Conservation (phyloP, 768 basidiomycete genomes). For the Trametopsis cervina region DNA sequence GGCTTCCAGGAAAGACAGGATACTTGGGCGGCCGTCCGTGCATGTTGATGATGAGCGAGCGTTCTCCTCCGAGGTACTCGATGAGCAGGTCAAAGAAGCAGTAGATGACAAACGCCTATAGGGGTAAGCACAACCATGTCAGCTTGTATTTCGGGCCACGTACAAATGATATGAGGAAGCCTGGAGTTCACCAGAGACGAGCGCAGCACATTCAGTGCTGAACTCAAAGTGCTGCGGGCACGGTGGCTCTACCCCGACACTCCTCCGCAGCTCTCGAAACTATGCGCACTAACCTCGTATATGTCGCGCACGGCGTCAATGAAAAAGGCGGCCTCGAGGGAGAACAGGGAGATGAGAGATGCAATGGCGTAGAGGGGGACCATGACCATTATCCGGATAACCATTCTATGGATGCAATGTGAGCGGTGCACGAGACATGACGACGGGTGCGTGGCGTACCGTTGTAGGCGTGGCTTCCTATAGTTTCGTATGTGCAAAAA, state of each 20-base stretch:
- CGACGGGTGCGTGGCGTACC: slow-evolving; percentile 36
- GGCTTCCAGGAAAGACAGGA: slow-evolving; percentile 77
- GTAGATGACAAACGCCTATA: slow-evolving; percentile 93
- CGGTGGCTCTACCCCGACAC: too few species aligned
- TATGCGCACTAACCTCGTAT: slow-evolving; percentile 69
- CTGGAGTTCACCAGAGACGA: too few species aligned
- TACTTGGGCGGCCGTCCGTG: slow-evolving; percentile 87
- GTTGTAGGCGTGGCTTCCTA: slow-evolving; percentile 70
- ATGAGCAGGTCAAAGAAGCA: slow-evolving; percentile 83
- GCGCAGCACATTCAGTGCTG: too few species aligned
- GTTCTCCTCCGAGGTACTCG: slow-evolving; percentile 86
- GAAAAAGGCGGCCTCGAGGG: slow-evolving; percentile 90
- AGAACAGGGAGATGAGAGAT: slow-evolving; percentile 89
- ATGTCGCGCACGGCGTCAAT: slow-evolving; percentile 93
- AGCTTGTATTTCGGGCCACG: too few species aligned
- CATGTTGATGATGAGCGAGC: slow-evolving; percentile 84
- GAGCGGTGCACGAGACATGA: slow-evolving; percentile 1
- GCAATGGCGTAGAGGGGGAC: slow-evolving; percentile 89
- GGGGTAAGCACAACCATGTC: not conserved
- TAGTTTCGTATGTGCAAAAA: slow-evolving; percentile 82
- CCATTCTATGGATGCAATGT: slow-evolving; percentile 78
- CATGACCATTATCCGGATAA: slow-evolving; percentile 95
- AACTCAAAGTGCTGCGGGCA: too few species aligned
- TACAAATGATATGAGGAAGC: too few species aligned
- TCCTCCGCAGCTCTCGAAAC: too few species aligned